phyloP scores from a whole-genome alignment of 1,139 yeast species.

The Hemisphaericaspora lyxosophila region DNA sequence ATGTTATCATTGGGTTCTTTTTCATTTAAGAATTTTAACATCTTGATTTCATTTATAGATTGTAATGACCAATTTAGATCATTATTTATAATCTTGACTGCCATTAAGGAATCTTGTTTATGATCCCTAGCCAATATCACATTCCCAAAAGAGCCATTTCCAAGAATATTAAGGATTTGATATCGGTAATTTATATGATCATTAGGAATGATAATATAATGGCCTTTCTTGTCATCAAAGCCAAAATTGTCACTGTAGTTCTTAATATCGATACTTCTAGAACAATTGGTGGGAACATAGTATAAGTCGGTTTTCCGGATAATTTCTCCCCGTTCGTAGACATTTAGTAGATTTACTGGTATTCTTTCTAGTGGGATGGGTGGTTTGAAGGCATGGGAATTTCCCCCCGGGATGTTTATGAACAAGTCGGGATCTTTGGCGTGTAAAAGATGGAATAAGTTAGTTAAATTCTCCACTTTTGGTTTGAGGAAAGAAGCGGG shows the following conservation, averaged over 20 bases:
- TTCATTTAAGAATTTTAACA: constrained; percentile 50
- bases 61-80: constrained; percentile 74
- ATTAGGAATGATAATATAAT: constrained; percentile 53
- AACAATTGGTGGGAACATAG: constrained; percentile 32
- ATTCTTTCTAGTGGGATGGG: constrained; percentile 10
- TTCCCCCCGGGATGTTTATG: constrained; percentile 11
- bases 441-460: constrained; percentile 22
- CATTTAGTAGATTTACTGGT: constrained; percentile 25
- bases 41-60: constrained; percentile 75
- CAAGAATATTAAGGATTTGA: constrained; percentile 58
- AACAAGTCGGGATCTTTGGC: constrained; percentile 25
- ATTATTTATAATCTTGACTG: constrained; percentile 75
- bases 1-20: constrained; percentile 23
- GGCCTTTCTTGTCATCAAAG: constrained; percentile 70
- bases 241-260: constrained; percentile 57
- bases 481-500: neutral
- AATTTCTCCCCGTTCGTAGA: constrained; percentile 56
- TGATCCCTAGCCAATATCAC: constrained; percentile 74
- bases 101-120: constrained; percentile 55
- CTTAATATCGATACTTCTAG: constrained; percentile 41
- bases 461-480: constrained; percentile 19
- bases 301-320: constrained; percentile 40
- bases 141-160: constrained; percentile 84
- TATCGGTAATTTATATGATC: constrained; percentile 81
- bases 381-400: constrained; percentile 3